These are phyloP conservation scores for Ceratobasidium sp. DNA, from an alignment of 1,284 basidiomycete genomes.

Conservation along the genomic window DNA sequence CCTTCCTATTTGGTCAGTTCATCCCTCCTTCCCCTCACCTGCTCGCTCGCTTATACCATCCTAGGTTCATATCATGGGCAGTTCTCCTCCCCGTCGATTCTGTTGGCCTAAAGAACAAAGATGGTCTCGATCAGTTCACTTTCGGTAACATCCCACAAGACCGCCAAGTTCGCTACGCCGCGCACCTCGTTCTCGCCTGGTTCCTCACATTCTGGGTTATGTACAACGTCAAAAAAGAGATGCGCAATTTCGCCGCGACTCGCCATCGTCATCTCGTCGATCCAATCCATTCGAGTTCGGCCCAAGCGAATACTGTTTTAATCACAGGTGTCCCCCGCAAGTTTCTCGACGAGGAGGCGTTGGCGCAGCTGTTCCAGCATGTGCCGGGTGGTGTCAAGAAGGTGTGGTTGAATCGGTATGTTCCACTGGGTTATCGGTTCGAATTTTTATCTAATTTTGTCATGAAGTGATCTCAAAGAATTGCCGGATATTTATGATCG, in stretches of 20 bases:
- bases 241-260: constrained; percentile 73
- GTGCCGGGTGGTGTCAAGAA: constrained; percentile 83
- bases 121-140: constrained; percentile 66
- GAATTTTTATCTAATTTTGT: background rate
- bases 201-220: constrained; percentile 72
- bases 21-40: too few relatives aligned
- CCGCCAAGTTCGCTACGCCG: constrained; percentile 60
- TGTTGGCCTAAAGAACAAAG: constrained; percentile 60
- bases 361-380: constrained; percentile 75
- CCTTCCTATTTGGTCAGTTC: constrained; percentile 67
- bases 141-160: constrained; percentile 61
- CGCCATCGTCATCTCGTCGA: constrained; percentile 80
- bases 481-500: constrained; percentile 75
- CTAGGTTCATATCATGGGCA: too few relatives aligned
- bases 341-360: constrained; percentile 71
- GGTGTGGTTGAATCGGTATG: constrained; percentile 79
- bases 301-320: constrained; percentile 83
- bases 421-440: background rate
- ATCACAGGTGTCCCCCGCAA: constrained; percentile 81
- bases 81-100: constrained; percentile 69
- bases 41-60: background rate
- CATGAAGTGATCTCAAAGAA: constrained; percentile 65
- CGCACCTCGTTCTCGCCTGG: constrained; percentile 63
- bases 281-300: constrained; percentile 71
- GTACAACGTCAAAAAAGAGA: constrained; percentile 77